Evolutionary conservation across 2,329 filamentous ascomycete genomes (phyloP).

Genomic region (Dactylellina parvicollis): DNA sequence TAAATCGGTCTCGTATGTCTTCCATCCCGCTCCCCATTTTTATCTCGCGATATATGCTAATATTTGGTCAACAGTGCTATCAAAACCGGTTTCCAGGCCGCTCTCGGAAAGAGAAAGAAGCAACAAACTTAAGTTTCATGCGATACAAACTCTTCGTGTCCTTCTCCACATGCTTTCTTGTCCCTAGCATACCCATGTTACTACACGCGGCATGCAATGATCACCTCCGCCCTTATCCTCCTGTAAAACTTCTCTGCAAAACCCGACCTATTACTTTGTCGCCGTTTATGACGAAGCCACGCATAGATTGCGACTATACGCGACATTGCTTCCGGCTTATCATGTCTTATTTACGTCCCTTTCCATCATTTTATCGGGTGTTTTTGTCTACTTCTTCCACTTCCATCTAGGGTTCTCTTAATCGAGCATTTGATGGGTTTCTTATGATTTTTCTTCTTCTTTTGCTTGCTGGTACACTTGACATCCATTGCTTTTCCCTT

Average conservation of each 20-base stretch:
- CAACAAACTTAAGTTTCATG: constrained; percentile 75
- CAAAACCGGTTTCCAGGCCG: constrained; percentile 99
- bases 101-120: constrained; percentile 98
- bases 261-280: neutral
- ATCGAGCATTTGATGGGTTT: constrained; percentile 50
- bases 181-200: neutral
- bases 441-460: neutral
- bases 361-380: constrained; percentile 34
- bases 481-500: constrained; percentile 1
- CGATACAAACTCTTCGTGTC: neutral
- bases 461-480: constrained; percentile 4
- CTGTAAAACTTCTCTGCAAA: neutral
- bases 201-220: constrained; percentile 6
- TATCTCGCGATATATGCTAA: constrained; percentile 74
- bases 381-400: constrained; percentile 20
- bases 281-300: neutral
- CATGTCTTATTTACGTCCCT: neutral
- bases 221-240: neutral
- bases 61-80: constrained; percentile 81
- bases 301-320: constrained; percentile 11
- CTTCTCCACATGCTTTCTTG: neutral
- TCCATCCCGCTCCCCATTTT: constrained; percentile 65
- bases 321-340: neutral
- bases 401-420: constrained; percentile 52
- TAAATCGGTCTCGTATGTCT: constrained; percentile 58